A percentile compares a stretch with the other conserved stretches of the same genome.
phyloP scores from a whole-genome alignment of 148 eudicot species.

The Camellia japonica region DNA sequence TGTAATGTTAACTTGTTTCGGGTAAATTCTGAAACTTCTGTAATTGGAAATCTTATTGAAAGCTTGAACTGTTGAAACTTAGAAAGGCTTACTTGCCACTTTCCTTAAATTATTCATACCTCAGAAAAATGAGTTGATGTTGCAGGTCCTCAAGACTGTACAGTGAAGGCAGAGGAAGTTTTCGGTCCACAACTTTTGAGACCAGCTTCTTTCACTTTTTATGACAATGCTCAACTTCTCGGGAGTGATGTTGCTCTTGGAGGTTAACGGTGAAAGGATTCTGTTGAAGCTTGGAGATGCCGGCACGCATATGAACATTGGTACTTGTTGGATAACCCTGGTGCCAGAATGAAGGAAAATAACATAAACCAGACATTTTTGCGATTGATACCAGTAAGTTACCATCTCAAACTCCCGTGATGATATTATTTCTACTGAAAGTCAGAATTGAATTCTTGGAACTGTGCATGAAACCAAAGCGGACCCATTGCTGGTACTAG shows the following conservation, averaged over 20 bases:
- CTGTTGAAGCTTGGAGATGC: constrained; percentile 71
- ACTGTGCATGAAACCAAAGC: too few species aligned
- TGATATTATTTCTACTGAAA: too few species aligned
- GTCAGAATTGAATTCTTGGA: too few species aligned
- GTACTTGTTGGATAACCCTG: constrained; percentile 63
- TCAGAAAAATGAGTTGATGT: constrained; percentile 43
- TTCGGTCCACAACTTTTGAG: constrained; percentile 40
- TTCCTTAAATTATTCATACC: constrained; percentile 24
- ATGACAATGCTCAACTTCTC: constrained; percentile 58
- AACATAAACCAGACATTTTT: neutral
- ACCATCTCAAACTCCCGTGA: neutral
- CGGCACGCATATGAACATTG: constrained; percentile 54
- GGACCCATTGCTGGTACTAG: too few species aligned
- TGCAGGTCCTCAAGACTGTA: constrained; percentile 78
- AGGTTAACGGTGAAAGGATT: constrained; percentile 69
- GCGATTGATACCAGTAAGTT: neutral
- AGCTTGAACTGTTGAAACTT: too few species aligned
- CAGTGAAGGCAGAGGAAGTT: constrained; percentile 51
- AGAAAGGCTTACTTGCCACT: too few species aligned
- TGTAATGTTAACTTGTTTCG: too few species aligned
- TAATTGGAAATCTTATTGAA: too few species aligned
- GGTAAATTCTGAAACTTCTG: too few species aligned
- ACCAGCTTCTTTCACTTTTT: constrained; percentile 71
- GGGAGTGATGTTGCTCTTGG: constrained; percentile 48
- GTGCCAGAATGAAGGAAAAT: neutral